A percentile compares a stretch with the other conserved stretches of the same genome.
These are phyloP conservation scores for Bisporella sp. DNA, from an alignment of 2,329 filamentous ascomycete genomes.

Conservation along the genomic window DNA sequence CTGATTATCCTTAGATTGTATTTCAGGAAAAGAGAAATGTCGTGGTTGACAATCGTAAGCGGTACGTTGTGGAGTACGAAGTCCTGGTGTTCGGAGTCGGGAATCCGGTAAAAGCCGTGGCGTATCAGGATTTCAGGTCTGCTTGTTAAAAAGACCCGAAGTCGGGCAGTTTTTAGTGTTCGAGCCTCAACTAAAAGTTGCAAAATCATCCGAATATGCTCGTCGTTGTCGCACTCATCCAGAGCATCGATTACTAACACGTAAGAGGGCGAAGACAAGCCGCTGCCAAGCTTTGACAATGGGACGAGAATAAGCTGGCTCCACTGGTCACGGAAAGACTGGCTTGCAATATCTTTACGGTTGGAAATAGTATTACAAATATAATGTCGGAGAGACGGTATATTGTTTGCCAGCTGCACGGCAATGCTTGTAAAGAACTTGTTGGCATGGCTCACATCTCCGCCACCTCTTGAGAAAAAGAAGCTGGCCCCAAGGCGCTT, in stretches of 20 bases:
- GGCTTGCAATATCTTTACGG: conserved; percentile 4
- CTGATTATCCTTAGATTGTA: conserved; percentile 2
- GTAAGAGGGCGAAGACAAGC: not conserved
- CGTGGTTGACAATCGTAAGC: not conserved
- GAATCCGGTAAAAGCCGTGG: not conserved
- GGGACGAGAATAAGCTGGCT: conserved; percentile 36
- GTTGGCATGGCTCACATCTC: conserved; percentile 5
- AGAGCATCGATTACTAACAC: conserved; percentile 25
- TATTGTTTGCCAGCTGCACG: conserved; percentile 8
- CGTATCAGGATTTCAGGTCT: not conserved
- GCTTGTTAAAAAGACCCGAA: not conserved
- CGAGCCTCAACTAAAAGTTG: conserved; percentile 7
- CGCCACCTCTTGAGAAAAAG: conserved; percentile 9
- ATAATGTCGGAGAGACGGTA: conserved; percentile 1
- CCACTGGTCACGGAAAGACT: conserved; percentile 34
- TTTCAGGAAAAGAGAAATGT: conserved; percentile 5
- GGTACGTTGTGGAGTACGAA: not conserved
- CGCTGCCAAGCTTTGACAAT: conserved; percentile 21
- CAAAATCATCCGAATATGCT: conserved; percentile 9
- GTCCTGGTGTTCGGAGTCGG: not conserved
- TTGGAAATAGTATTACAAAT: conserved; percentile 5
- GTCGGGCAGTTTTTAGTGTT: not conserved
- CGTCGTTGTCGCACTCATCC: conserved; percentile 22
- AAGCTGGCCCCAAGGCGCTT: conserved; percentile 5
- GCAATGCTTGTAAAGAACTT: conserved; percentile 9